Conservation (phyloP, 148 eudicot species). For the Polygonum maritimum region DNA sequence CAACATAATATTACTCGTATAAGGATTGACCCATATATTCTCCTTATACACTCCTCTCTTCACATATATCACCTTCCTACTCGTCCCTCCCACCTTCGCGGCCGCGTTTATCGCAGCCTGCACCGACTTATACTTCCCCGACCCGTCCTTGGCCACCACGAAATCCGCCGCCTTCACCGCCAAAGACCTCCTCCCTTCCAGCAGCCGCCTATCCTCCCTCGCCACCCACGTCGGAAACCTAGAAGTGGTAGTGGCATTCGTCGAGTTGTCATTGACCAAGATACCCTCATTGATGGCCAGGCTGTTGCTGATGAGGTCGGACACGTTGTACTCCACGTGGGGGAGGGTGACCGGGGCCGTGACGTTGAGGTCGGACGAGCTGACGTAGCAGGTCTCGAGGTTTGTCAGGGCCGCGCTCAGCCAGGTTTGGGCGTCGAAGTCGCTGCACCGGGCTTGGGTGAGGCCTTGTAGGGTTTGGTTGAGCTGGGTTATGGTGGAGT, state of each 20-base stretch:
- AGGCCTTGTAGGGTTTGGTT: slow-evolving; percentile 40
- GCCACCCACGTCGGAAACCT: slow-evolving; percentile 29
- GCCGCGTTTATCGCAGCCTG: slow-evolving; percentile 44
- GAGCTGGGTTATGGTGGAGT: slow-evolving; percentile 44
- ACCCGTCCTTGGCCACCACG: slow-evolving; percentile 34
- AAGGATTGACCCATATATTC: slow-evolving; percentile 25
- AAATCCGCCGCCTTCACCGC: slow-evolving; percentile 16
- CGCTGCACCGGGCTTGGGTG: slow-evolving; percentile 11
- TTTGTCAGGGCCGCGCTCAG: slow-evolving; percentile 36
- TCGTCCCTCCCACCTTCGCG: slow-evolving; percentile 16
- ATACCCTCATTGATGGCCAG: slow-evolving; percentile 28
- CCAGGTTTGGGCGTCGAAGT: slow-evolving; percentile 38
- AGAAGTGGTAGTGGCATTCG: not conserved
- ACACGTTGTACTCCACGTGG: slow-evolving; percentile 30
- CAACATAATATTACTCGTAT: slow-evolving; percentile 44
- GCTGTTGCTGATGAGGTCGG: slow-evolving; percentile 35
- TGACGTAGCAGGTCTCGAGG: slow-evolving; percentile 28
- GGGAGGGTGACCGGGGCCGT: slow-evolving; percentile 21
- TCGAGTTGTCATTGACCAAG: not conserved
- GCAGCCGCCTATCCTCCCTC: slow-evolving; percentile 17
- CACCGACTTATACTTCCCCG: slow-evolving; percentile 27
- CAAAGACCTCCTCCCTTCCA: slow-evolving; percentile 15
- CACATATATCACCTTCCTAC: slow-evolving; percentile 31
- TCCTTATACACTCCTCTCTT: slow-evolving; percentile 40
- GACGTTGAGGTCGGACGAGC: slow-evolving; percentile 31